phyloP scores from a whole-genome alignment of 106 monocot genomes.

The Acanthochlamys bracteata region DNA sequence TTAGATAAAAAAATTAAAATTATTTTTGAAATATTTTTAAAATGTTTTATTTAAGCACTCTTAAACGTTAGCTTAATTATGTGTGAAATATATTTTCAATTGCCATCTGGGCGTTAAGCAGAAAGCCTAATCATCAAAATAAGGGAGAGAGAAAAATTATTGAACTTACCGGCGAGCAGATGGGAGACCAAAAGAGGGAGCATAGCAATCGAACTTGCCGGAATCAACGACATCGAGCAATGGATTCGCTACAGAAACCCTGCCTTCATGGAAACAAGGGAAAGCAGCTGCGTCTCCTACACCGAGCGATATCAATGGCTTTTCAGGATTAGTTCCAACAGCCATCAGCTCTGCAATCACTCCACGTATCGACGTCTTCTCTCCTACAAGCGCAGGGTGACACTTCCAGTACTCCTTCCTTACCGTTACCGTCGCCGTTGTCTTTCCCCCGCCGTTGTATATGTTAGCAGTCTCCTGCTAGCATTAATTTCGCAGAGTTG shows the following conservation, averaged over 20 bases:
- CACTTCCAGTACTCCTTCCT: slow-evolving; percentile 8
- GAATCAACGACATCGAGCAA: slow-evolving; percentile 25
- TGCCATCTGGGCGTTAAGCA: neutral
- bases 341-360: slow-evolving; percentile 45
- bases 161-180: slow-evolving; percentile 39
- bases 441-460: too few relatives aligned
- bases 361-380: slow-evolving; percentile 54
- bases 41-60: neutral
- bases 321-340: slow-evolving; percentile 20
- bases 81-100: neutral
- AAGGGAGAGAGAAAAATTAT: neutral
- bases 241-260: slow-evolving; percentile 15
- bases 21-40: too few relatives aligned
- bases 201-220: slow-evolving; percentile 47
- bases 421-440: too few relatives aligned
- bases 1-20: neutral
- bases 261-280: slow-evolving; percentile 35
- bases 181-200: slow-evolving; percentile 57
- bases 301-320: slow-evolving; percentile 57
- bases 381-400: slow-evolving; percentile 38
- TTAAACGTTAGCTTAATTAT: neutral
- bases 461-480: too few relatives aligned
- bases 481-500: too few relatives aligned
- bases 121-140: neutral
- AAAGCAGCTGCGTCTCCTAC: slow-evolving; percentile 56